Evolutionary conservation across 345 rosid genomes (phyloP).

Genomic region (Murraya koenigii): DNA sequence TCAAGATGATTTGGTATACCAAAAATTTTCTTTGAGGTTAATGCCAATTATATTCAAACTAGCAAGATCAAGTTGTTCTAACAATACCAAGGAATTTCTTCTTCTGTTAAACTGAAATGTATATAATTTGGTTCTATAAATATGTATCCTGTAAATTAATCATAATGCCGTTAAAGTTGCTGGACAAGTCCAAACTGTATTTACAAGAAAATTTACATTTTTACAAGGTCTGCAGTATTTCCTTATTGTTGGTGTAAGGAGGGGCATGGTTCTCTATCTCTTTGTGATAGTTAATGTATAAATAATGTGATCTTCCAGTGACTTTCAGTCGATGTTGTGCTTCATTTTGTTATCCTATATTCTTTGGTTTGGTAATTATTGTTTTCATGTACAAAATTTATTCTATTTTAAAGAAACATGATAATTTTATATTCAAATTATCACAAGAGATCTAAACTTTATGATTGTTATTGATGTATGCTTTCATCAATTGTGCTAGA

Average conservation of each 20-base stretch:
- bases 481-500: conserved; percentile 34
- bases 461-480: background rate
- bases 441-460: background rate
- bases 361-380: background rate
- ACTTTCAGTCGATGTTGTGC: background rate
- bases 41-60: background rate
- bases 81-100: background rate
- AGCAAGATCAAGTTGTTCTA: background rate
- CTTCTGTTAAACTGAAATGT: background rate
- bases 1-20: background rate
- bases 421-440: background rate
- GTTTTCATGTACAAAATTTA: background rate
- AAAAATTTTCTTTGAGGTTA: background rate
- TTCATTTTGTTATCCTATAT: background rate
- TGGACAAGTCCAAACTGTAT: background rate
- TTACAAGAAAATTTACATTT: background rate
- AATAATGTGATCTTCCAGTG: background rate
- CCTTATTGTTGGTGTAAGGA: no score
- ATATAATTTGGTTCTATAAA: background rate
- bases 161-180: background rate
- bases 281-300: background rate
- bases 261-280: background rate
- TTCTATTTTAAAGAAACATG: background rate
- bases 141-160: background rate
- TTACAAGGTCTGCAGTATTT: background rate